Conservation (phyloP, 2,329 filamentous ascomycete species). For the Aureobasidium subglaciale region DNA sequence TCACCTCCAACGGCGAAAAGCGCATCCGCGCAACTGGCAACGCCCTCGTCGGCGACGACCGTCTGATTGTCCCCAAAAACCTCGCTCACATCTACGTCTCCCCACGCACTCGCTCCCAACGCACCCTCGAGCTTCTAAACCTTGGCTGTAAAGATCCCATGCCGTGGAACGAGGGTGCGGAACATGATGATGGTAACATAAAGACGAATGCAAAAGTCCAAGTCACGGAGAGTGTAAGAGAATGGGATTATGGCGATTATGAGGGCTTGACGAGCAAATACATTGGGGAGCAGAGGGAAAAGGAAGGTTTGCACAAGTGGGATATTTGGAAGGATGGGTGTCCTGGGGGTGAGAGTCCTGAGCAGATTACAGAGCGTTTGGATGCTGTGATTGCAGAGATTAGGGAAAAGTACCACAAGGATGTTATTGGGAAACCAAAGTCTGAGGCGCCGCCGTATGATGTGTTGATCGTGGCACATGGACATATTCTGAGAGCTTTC, state of each 20-base stretch:
- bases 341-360: constrained; percentile 63
- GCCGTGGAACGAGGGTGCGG: constrained; percentile 52
- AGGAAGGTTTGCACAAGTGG: constrained; percentile 54
- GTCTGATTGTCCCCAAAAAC: constrained; percentile 75
- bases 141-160: constrained; percentile 61
- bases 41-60: constrained; percentile 75
- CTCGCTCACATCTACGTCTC: constrained; percentile 76
- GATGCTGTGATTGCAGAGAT: constrained; percentile 73
- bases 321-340: constrained; percentile 90
- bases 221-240: constrained; percentile 46
- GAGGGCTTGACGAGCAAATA: constrained; percentile 50
- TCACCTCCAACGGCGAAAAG: constrained; percentile 66
- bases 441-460: constrained; percentile 42
- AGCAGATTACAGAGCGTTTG: constrained; percentile 63
- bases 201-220: constrained; percentile 39
- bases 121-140: constrained; percentile 81
- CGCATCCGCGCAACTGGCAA: constrained; percentile 59
- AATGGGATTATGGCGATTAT: constrained; percentile 59
- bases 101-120: constrained; percentile 74
- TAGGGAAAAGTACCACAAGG: constrained; percentile 41
- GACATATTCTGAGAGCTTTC: constrained; percentile 81
- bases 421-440: constrained; percentile 47
- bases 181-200: constrained; percentile 23
- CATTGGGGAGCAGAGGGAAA: constrained; percentile 42
- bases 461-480: constrained; percentile 77